phyloP scores from a whole-genome alignment of 192 early-diverging fungal species.

The Podila verticillata region DNA sequence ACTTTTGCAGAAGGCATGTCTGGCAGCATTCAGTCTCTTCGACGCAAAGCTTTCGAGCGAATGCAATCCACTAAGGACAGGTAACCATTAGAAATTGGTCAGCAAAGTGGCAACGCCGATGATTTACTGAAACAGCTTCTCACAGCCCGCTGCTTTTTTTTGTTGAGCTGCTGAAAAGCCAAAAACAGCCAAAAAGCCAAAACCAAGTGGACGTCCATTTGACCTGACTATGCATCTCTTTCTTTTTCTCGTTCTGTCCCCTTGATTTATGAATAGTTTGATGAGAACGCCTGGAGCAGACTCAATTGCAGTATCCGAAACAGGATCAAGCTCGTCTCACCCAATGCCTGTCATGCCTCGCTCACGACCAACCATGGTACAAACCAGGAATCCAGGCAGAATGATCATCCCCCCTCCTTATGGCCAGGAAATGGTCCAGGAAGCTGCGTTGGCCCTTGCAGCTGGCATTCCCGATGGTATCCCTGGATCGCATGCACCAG shows the following conservation, averaged over 20 bases:
- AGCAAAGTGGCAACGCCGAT: too few relatives aligned
- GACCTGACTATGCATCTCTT: neutral
- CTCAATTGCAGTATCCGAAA: neutral
- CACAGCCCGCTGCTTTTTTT: neutral
- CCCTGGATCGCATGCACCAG: constrained; percentile 7
- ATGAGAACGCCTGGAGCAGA: neutral
- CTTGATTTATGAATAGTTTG: neutral
- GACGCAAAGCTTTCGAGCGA: constrained; percentile 21
- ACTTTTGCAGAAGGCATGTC: constrained; percentile 41
- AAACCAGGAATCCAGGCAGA: constrained; percentile 24
- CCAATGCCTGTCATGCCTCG: constrained; percentile 12
- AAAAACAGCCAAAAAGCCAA: neutral
- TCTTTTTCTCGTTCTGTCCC: neutral
- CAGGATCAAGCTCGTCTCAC: neutral
- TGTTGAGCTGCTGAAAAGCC: neutral
- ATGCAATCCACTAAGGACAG: constrained; percentile 10
- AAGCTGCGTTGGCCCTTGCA: constrained; percentile 30
- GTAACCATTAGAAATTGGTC: neutral
- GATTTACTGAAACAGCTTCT: too few relatives aligned
- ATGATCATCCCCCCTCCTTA: constrained; percentile 47
- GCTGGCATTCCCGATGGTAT: constrained; percentile 45
- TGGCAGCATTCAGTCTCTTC: constrained; percentile 17
- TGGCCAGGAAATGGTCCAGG: constrained; percentile 28
- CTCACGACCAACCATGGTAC: constrained; percentile 27
- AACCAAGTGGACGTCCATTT: too few relatives aligned